A percentile compares a stretch with the other conserved stretches of the same genome.
Conservation (phyloP, 75 land plant species). For the Chamaecyparis obtusa region DNA sequence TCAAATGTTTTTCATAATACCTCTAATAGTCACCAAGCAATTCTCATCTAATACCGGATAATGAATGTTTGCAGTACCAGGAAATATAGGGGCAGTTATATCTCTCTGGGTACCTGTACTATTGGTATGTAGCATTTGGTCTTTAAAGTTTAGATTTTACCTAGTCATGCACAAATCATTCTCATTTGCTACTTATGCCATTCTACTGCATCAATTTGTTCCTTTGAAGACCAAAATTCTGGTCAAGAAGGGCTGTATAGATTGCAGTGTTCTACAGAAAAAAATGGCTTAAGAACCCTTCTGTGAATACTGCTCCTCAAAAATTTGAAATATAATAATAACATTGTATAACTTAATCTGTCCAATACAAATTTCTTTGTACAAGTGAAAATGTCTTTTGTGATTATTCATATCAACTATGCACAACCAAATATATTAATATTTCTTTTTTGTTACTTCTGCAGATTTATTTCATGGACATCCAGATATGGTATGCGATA, state of each 20-base stretch:
- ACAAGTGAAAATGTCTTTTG: background rate
- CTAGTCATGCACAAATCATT: background rate
- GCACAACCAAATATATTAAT: background rate
- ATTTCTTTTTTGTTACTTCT: background rate
- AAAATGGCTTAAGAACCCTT: background rate
- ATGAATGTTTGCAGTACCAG: constrained; percentile 38
- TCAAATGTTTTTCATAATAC: background rate
- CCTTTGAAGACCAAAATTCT: background rate
- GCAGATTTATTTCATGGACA: constrained; percentile 99
- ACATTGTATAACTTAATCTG: background rate
- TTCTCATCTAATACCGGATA: constrained; percentile 9
- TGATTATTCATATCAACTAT: background rate
- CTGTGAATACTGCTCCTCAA: background rate
- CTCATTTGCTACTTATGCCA: background rate
- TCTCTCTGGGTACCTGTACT: constrained; percentile 86
- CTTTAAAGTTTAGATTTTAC: background rate
- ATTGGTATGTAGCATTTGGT: constrained; percentile 40
- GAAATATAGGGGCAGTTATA: constrained; percentile 73
- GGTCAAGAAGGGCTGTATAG: background rate
- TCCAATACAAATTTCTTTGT: background rate
- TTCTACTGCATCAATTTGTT: background rate
- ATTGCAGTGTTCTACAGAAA: background rate
- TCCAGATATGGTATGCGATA: constrained; percentile 98
- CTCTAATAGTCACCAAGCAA: background rate
- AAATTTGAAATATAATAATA: too few species aligned